Evolutionary conservation across 2,329 filamentous ascomycete genomes (phyloP).

Genomic region (Alternaria metachromatica): DNA sequence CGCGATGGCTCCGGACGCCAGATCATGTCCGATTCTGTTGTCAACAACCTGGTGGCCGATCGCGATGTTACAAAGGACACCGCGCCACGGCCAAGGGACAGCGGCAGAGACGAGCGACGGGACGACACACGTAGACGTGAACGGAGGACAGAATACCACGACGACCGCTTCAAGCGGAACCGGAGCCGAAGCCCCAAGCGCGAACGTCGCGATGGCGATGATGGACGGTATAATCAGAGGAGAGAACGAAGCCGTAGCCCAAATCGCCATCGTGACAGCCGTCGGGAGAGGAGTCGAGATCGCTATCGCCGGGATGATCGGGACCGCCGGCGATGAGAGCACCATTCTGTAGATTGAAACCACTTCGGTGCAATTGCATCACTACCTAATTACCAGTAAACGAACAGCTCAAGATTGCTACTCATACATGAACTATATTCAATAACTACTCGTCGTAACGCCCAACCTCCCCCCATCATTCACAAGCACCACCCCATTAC

Average conservation of each 20-base stretch:
- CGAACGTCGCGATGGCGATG: slow-evolving; percentile 39
- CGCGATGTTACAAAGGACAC: slow-evolving; percentile 22
- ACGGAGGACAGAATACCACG: slow-evolving; percentile 45
- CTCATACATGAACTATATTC: not conserved
- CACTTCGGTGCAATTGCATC: no score
- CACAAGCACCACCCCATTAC: slow-evolving; percentile 24
- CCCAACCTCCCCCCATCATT: slow-evolving; percentile 21
- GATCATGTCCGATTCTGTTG: slow-evolving; percentile 41
- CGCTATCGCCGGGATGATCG: slow-evolving; percentile 50
- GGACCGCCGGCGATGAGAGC: slow-evolving; percentile 36
- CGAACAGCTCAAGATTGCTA: no score
- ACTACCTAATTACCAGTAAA: no score
- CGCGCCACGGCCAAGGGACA: slow-evolving; percentile 12
- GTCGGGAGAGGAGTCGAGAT: slow-evolving; percentile 49
- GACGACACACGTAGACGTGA: slow-evolving; percentile 48
- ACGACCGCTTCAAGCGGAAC: slow-evolving; percentile 48
- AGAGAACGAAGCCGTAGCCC: slow-evolving; percentile 40
- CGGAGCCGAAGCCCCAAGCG: slow-evolving; percentile 44
- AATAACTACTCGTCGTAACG: slow-evolving; percentile 18
- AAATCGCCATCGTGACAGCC: slow-evolving; percentile 43
- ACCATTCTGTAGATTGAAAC: not conserved
- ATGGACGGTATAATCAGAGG: slow-evolving; percentile 37
- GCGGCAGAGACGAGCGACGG: slow-evolving; percentile 40
- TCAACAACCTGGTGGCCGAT: slow-evolving; percentile 42
- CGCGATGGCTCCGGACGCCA: slow-evolving; percentile 38